These are phyloP conservation scores for Balamuthia mandrillaris DNA, from an alignment of 208 protist species.

Conservation along the genomic window DNA sequence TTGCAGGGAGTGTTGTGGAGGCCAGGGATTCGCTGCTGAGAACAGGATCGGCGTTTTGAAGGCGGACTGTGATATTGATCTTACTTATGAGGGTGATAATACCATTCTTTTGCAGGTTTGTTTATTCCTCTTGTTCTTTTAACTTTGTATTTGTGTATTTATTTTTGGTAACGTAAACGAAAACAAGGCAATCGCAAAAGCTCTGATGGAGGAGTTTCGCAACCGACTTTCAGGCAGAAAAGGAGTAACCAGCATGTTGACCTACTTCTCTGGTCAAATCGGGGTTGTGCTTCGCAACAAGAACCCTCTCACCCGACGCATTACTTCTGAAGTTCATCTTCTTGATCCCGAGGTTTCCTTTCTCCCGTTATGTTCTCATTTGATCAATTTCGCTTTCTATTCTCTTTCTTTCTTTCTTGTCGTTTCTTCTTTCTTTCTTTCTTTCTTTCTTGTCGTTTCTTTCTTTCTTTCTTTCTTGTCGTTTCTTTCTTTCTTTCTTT, in stretches of 20 bases:
- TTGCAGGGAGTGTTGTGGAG: conserved; percentile 36
- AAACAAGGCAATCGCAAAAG: neutral
- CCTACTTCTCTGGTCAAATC: neutral
- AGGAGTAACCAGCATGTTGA: conserved; percentile 8
- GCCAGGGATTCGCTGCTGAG: conserved; percentile 8
- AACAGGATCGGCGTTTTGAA: conserved; percentile 39
- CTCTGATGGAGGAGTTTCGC: conserved; percentile 1
- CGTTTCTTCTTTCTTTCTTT: neutral
- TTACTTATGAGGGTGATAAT: conserved; percentile 31
- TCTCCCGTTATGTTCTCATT: neutral
- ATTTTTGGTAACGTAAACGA: neutral
- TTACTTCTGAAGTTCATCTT: neutral
- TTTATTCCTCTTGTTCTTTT: neutral
- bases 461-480: neutral
- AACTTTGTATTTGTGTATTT: neutral
- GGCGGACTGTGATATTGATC: conserved; percentile 15
- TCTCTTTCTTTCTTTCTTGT: neutral
- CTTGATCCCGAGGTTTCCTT: neutral
- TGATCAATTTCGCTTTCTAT: conserved; percentile 16
- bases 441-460: neutral
- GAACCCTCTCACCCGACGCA: neutral
- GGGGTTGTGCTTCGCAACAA: neutral
- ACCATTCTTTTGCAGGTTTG: conserved; percentile 18
- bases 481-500: neutral
- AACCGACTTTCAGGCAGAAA: neutral